Base-by-base conservation (phyloP, 2,329 filamentous ascomycete genomes). In the Trichoderma guizhouense region DNA sequence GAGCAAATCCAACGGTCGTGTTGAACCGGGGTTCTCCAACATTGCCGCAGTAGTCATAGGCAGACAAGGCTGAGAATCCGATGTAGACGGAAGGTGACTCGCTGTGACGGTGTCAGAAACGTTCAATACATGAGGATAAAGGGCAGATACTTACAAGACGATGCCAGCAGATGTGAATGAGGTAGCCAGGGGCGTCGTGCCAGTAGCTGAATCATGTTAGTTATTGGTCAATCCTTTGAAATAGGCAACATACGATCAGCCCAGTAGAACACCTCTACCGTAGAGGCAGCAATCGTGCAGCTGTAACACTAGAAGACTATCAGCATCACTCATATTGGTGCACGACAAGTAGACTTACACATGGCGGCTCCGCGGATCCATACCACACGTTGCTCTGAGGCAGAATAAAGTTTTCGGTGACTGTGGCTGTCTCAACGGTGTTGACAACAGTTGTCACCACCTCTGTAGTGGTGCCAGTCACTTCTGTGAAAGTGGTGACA, bases 261-360 rank as follows among this genome's bases (percentile, higher is more conserved):
- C 30, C 39, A 72, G 53, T 34, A 72, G 53, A 72, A 72, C 12
- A 72, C 47, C 14, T 72, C 71, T n/a, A 72, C 71, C 3, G 71
- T 72, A 1, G 68, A 71, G 15, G 71, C 71, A 3, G 11, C 61
- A 21, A 72, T 58, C 0, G 71, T 72, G 30, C 71, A 72, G 30
- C 68, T 71, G 7, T 71, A 71, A 15, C 71, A 72, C 71, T 72
- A 7, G 1, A 43, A n/a, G n/a, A 21, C 11, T 3, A 8, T 72
- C 4, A 64, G 43, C n/a, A 58, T 70, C 24, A 2, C 15, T 21
- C 26, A 21, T 58, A 28, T 26, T 1, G 7, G 39, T 4, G 58
- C 1, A 18, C 7, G n/a, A 9, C 26, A 65, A 43, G 3, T 4
- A 14, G 30, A 60, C 68, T 30, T 67, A 72, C 71, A 34, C 71